These are phyloP conservation scores for Xylariomycetidae sp. DNA, from an alignment of 2,329 filamentous ascomycete genomes.

Conservation along the genomic window DNA sequence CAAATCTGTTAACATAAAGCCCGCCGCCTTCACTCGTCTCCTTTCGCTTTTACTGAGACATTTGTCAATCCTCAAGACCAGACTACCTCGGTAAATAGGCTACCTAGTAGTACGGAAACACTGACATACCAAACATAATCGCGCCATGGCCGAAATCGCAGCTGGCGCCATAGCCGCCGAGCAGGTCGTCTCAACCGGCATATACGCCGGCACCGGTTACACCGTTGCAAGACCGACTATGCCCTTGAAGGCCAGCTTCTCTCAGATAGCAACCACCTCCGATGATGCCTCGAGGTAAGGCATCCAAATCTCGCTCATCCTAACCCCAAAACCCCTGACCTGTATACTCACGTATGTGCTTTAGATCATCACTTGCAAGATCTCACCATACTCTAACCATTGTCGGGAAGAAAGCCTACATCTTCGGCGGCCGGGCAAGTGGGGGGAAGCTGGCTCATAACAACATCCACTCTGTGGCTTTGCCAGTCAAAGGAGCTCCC, in stretches of 20 bases:
- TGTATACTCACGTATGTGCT: too few species aligned
- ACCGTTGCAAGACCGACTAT: constrained; percentile 47
- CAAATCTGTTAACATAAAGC: too few species aligned
- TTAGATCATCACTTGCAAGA: constrained; percentile 36
- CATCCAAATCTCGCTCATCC: too few species aligned
- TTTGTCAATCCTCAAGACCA: too few species aligned
- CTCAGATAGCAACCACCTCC: constrained; percentile 36
- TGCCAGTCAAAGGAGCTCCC: constrained; percentile 38
- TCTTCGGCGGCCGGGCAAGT: constrained; percentile 46
- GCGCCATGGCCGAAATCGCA: constrained; percentile 33
- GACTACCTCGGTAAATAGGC: too few species aligned
- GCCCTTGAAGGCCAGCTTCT: constrained; percentile 46
- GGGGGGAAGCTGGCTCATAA: constrained; percentile 39
- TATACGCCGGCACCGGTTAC: constrained; percentile 35
- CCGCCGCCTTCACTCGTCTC: too few species aligned
- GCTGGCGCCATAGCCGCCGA: constrained; percentile 35
- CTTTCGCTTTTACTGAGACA: too few species aligned
- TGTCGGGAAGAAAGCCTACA: constrained; percentile 49
- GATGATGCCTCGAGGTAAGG: constrained; percentile 25
- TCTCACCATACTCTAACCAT: constrained; percentile 48
- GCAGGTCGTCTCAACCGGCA: constrained; percentile 34
- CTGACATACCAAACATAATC: background rate
- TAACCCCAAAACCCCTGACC: too few species aligned
- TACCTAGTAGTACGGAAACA: too few species aligned
- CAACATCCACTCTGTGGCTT: constrained; percentile 46